Evolutionary conservation across 2,329 filamentous ascomycete species (phyloP), one percentile per base, ranked within the genome.

Genomic region (Cladophialophora psammophila): DNA sequence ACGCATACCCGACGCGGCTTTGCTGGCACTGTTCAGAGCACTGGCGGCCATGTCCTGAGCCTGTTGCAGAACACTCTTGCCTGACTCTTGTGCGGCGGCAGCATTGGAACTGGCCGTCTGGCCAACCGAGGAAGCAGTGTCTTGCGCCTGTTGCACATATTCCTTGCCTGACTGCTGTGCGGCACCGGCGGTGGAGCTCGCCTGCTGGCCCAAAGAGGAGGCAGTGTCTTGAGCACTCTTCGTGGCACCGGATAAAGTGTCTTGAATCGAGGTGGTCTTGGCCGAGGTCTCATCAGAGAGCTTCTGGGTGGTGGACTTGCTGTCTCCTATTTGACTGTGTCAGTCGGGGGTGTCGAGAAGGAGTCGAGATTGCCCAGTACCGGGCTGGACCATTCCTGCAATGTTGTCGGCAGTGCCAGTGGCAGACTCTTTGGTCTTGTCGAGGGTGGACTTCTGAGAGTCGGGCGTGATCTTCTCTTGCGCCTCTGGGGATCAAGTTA

Each of bases 401-500:
- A 84, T 60, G 74, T 86, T 87, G 80, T 89, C 87, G 64, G 75
- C 78, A 65, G 81, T 81, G 72, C 86, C 85, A 69, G 86, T 88
- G 75, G 85, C 58, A 63, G 78, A 76, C 78, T 89, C 87, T 77
- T 84, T 85, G 70, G 84, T 71, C 82, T 88, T 87, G 71, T 88
- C 80, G 74, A 82, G 79, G 73, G 86, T 87, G 69, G 86, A 88
- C 82, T 90, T 89, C 79, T 83, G 78, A 75, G 82, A 82, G 77
- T 89, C 83, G 66, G 87, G 87, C 73, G 82, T 86, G 65, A 86
- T 70, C 74, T 83, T 80, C 83, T 89, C 86, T 75, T 80, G 78
- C 69, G 82, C 79, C 84, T 88, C 69, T 72, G 62, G 40, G 56
- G 42, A 45, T 50, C 54, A 64, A 18, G 70, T 70, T 35, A 64